Conservation (phyloP, 1,139 yeast species). For the Entelexis sorbosivorans region DNA sequence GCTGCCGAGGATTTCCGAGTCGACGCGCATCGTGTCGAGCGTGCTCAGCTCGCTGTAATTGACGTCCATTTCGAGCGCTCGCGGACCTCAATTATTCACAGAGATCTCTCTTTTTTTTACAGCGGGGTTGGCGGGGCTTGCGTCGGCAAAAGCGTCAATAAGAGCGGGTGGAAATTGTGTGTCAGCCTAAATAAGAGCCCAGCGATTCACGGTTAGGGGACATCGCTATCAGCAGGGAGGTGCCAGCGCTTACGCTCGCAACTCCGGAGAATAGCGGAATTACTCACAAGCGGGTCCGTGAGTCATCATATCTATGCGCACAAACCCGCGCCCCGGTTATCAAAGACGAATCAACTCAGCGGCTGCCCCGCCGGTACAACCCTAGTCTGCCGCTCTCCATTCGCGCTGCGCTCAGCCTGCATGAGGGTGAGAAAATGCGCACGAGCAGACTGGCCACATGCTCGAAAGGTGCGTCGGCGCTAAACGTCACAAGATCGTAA, state of each 20-base stretch:
- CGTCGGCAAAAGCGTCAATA: background rate
- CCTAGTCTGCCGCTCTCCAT: background rate
- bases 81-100: background rate
- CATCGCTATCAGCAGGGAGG: background rate
- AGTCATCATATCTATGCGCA: background rate
- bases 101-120: no score
- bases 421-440: background rate
- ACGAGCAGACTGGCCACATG: background rate
- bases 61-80: slow-evolving; percentile 24
- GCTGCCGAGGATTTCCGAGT: slow-evolving; percentile 32
- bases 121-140: background rate
- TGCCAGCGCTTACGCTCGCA: background rate
- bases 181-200: slow-evolving; percentile 5
- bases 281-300: background rate
- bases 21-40: slow-evolving; percentile 32
- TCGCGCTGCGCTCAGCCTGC: background rate
- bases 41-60: slow-evolving; percentile 26
- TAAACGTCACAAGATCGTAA: background rate
- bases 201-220: slow-evolving; percentile 3
- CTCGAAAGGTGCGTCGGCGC: background rate
- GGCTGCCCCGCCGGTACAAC: background rate
- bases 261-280: background rate
- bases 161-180: background rate
- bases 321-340: background rate
- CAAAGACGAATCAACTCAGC: background rate